Evolutionary conservation across 805 yeast species (phyloP).

Genomic region (Candida tibetensis): DNA sequence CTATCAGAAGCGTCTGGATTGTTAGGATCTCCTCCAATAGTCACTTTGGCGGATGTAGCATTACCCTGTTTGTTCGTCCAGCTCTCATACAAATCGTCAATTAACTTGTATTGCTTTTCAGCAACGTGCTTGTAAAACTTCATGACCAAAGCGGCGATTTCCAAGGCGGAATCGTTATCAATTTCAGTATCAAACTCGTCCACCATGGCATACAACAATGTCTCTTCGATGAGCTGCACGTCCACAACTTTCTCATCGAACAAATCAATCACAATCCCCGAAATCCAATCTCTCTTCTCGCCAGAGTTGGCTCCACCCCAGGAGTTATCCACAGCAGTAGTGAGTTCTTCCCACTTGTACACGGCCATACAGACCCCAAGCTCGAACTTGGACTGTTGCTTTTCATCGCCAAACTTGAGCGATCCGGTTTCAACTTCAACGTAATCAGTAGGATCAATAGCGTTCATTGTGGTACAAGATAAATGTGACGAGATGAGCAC

Average conservation of each 20-base stretch:
- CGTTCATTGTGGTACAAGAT: conserved; percentile 20
- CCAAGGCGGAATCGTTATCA: conserved; percentile 85
- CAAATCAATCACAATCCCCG: conserved; percentile 75
- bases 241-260: conserved; percentile 71
- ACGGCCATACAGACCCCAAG: conserved; percentile 89
- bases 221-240: conserved; percentile 75
- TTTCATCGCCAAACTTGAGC: conserved; percentile 51
- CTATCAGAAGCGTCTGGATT: conserved; percentile 56
- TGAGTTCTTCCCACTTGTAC: conserved; percentile 85
- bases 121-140: conserved; percentile 64
- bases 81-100: conserved; percentile 57
- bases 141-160: conserved; percentile 65
- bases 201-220: conserved; percentile 82
- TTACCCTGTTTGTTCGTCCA: conserved; percentile 55
- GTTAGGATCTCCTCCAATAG: conserved; percentile 56
- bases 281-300: conserved; percentile 94
- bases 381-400: conserved; percentile 82
- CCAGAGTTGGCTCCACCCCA: conserved; percentile 96
- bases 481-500: neutral
- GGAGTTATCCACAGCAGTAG: conserved; percentile 81
- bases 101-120: conserved; percentile 47
- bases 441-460: conserved; percentile 47
- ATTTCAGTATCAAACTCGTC: conserved; percentile 90
- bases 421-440: conserved; percentile 52
- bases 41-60: conserved; percentile 36